These are phyloP conservation scores for Hymenoscyphus repandus DNA, from an alignment of 2,329 filamentous ascomycete genomes.

Conservation along the genomic window DNA sequence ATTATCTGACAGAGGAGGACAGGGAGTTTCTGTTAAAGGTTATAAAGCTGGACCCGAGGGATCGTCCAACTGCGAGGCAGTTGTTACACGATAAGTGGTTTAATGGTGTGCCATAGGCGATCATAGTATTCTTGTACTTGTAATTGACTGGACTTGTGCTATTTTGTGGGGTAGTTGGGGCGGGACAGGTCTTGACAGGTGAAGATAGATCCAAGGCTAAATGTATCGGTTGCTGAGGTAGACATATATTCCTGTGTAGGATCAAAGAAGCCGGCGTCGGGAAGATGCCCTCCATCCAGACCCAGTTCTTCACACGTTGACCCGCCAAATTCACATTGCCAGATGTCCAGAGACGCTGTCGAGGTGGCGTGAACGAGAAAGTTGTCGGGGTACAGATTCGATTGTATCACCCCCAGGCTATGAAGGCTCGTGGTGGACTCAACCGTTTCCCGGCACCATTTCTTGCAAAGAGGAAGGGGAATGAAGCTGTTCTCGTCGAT, in stretches of 20 bases:
- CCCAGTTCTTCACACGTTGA: constrained; percentile 30
- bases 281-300: constrained; percentile 27
- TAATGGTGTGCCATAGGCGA: constrained; percentile 1
- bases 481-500: constrained; percentile 19
- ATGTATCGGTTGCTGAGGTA: constrained; percentile 20
- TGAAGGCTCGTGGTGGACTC: constrained; percentile 31
- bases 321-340: constrained; percentile 33
- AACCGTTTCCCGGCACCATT: constrained; percentile 29
- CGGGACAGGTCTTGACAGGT: no score
- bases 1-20: constrained; percentile 16
- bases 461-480: constrained; percentile 17
- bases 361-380: constrained; percentile 29
- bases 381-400: constrained; percentile 31
- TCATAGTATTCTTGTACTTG: constrained; percentile 1
- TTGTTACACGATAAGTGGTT: constrained; percentile 19
- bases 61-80: constrained; percentile 23
- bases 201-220: constrained; percentile 21
- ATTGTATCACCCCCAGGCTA: constrained; percentile 30
- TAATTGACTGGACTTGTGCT: background rate
- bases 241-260: constrained; percentile 11
- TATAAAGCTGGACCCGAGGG: constrained; percentile 25
- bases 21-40: constrained; percentile 19
- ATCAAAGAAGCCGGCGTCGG: constrained; percentile 27
- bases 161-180: background rate
- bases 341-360: constrained; percentile 24